phyloP scores from a whole-genome alignment of 1,284 basidiomycete genomes.

The Xerocomus amazonicus region DNA sequence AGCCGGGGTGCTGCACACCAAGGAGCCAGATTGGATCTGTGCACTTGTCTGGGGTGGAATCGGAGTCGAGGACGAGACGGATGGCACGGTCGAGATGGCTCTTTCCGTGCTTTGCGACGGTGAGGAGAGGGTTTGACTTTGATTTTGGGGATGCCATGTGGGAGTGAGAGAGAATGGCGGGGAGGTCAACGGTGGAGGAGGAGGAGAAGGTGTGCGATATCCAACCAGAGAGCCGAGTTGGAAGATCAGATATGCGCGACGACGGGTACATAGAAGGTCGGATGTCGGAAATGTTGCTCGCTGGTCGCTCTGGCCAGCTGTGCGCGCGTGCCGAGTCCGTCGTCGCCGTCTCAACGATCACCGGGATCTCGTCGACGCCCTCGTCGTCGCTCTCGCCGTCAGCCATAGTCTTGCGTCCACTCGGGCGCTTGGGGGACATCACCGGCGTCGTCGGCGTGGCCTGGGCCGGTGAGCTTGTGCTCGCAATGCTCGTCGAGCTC shows the following conservation, averaged over 20 bases:
- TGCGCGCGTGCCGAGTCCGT: conserved; percentile 39
- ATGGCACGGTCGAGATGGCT: conserved; percentile 76
- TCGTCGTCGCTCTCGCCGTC: conserved; percentile 28
- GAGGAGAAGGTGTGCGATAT: conserved; percentile 69
- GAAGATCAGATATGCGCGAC: conserved; percentile 45
- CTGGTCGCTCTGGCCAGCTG: conserved; percentile 46
- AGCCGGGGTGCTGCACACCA: conserved; percentile 74
- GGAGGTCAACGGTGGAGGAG: conserved; percentile 65
- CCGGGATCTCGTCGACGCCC: conserved; percentile 42
- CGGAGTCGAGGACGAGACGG: conserved; percentile 80
- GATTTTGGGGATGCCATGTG: conserved; percentile 41
- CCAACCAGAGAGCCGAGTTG: conserved; percentile 71
- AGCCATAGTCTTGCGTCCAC: conserved; percentile 11
- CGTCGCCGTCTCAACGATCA: conserved; percentile 46
- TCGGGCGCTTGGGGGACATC: conserved; percentile 21
- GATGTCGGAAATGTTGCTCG: conserved; percentile 42
- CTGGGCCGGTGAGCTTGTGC: conserved; percentile 38
- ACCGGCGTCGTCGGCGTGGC: conserved; percentile 25
- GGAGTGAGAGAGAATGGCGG: conserved; percentile 52
- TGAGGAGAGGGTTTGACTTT: conserved; percentile 51
- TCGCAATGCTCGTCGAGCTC: conserved; percentile 41
- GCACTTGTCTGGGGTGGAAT: conserved; percentile 77
- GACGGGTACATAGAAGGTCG: conserved; percentile 34
- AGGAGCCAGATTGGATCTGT: conserved; percentile 81
- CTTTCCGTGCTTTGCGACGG: conserved; percentile 68